Percentiles rank a stretch among this genome's conserved stretches.
phyloP scores from a whole-genome alignment of 2,329 filamentous ascomycete genomes.

The Colletotrichum tamarilloi region DNA sequence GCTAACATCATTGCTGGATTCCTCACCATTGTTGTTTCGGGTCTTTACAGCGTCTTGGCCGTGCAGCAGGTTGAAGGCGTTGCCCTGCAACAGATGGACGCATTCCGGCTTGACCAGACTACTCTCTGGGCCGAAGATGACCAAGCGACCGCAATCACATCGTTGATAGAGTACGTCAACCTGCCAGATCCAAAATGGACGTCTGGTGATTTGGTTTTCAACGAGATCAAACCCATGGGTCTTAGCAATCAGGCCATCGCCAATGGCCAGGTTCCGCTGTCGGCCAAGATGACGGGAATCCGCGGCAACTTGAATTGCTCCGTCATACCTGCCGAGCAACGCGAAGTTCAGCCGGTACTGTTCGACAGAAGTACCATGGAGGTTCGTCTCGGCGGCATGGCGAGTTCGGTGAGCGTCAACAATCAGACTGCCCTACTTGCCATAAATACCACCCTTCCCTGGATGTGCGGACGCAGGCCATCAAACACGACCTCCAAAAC shows the following conservation, averaged over 20 bases:
- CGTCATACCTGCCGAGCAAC: constrained; percentile 30
- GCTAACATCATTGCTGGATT: constrained; percentile 38
- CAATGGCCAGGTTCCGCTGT: constrained; percentile 25
- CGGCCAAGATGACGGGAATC: constrained; percentile 34
- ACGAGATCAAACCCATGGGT: constrained; percentile 32
- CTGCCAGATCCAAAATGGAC: constrained; percentile 46
- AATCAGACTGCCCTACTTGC: constrained; percentile 29
- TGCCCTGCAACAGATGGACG: constrained; percentile 41
- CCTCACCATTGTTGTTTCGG: constrained; percentile 41
- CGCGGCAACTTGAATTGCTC: constrained; percentile 39
- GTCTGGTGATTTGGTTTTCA: constrained; percentile 43
- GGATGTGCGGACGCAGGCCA: neutral
- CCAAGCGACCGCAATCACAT: constrained; percentile 40
- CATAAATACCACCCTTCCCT: constrained; percentile 38
- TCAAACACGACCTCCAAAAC: neutral
- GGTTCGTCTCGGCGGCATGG: constrained; percentile 13
- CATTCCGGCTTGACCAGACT: constrained; percentile 39
- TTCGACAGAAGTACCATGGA: neutral
- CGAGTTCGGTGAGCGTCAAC: neutral
- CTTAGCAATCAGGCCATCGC: constrained; percentile 17
- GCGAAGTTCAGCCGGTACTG: neutral
- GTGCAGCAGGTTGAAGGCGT: constrained; percentile 38
- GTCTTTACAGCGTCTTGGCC: constrained; percentile 42
- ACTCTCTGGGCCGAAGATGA: constrained; percentile 39
- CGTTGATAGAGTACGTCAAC: constrained; percentile 41